phyloP scores from a whole-genome alignment of 2,329 filamentous ascomycete genomes.

The Colletotrichum orchidophilum region DNA sequence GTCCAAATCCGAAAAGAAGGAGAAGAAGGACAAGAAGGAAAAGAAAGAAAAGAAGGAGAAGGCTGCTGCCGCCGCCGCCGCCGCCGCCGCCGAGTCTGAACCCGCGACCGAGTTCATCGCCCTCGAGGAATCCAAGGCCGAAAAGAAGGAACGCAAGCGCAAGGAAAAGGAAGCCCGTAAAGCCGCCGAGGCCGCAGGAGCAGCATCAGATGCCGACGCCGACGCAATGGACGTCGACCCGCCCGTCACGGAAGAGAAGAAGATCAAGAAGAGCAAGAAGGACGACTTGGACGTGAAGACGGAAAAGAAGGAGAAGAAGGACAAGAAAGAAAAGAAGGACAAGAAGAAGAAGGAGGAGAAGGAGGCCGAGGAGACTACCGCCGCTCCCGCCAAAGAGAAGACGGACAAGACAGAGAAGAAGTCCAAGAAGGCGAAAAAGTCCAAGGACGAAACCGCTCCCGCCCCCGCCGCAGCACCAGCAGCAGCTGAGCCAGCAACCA shows the following conservation, averaged over 20 bases:
- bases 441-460: constrained; percentile 42
- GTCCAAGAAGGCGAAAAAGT: constrained; percentile 47
- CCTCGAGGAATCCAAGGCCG: constrained; percentile 33
- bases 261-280: constrained; percentile 42
- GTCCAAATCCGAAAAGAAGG: constrained; percentile 38
- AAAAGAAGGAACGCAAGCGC: constrained; percentile 44
- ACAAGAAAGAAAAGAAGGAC: constrained; percentile 30
- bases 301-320: constrained; percentile 41
- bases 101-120: constrained; percentile 24
- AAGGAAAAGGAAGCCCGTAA: constrained; percentile 36
- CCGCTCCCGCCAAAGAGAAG: constrained; percentile 32
- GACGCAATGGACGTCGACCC: constrained; percentile 28
- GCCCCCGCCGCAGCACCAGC: constrained; percentile 9
- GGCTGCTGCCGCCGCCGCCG: constrained; percentile 19
- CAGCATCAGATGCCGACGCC: background rate
- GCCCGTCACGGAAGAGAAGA: constrained; percentile 32
- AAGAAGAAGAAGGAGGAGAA: constrained; percentile 40
- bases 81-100: background rate
- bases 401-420: constrained; percentile 36
- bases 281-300: constrained; percentile 38
- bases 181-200: constrained; percentile 16
- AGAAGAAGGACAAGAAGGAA: constrained; percentile 35
- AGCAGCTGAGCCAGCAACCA: constrained; percentile 2
- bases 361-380: constrained; percentile 39
- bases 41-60: constrained; percentile 36